Conservation (phyloP, 768 basidiomycete species). For the Saitozyma podzolica region DNA sequence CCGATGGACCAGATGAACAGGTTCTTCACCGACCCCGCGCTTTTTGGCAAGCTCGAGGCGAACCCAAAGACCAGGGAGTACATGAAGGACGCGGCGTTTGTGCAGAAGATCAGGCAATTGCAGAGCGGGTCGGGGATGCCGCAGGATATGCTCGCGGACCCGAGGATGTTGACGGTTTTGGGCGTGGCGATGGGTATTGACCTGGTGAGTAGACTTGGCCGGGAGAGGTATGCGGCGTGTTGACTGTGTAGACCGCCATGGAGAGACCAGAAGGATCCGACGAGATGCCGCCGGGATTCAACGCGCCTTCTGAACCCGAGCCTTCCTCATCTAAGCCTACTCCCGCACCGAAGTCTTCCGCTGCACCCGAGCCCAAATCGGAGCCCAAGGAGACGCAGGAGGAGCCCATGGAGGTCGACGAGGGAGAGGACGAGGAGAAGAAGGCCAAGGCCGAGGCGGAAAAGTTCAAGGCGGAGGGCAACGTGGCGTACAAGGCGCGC, state of each 20-base stretch:
- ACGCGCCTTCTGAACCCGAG: conserved; percentile 6
- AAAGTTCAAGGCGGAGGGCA: conserved; percentile 74
- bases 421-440: conserved; percentile 64
- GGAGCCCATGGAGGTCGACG: conserved; percentile 64
- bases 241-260: conserved; percentile 62
- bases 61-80: conserved; percentile 84
- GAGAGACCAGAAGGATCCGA: conserved; percentile 79
- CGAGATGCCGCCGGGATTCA: conserved; percentile 68
- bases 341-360: conserved; percentile 54
- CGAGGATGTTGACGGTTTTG: conserved; percentile 81
- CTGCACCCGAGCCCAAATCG: conserved; percentile 31
- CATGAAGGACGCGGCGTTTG: conserved; percentile 78
- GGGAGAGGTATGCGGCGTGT: neutral
- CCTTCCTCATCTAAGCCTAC: conserved; percentile 36
- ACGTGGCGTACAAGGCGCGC: conserved; percentile 80
- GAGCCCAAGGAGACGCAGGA: conserved; percentile 12
- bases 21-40: conserved; percentile 79
- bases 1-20: conserved; percentile 58
- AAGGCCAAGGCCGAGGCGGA: conserved; percentile 75
- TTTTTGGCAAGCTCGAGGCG: conserved; percentile 76
- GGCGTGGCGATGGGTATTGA: conserved; percentile 92
- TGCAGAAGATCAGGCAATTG: conserved; percentile 60
- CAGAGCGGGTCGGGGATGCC: conserved; percentile 42
- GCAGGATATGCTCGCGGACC: conserved; percentile 67
- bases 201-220: conserved; percentile 59